phyloP scores from a whole-genome alignment of 164 flowering plant genomes.

The Vitis riparia region DNA sequence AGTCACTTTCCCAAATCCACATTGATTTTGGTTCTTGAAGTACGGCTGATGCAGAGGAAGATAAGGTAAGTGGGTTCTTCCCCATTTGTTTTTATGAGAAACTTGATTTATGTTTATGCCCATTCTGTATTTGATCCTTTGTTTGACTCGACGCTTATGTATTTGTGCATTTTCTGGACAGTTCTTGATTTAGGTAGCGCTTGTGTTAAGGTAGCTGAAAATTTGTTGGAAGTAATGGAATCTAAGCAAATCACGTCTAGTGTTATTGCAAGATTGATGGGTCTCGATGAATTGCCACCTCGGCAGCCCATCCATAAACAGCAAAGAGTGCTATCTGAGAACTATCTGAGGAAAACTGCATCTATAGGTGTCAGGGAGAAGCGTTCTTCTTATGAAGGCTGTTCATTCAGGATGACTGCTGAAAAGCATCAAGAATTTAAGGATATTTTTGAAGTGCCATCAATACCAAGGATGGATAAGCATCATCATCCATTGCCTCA shows the following conservation, averaged over 20 bases:
- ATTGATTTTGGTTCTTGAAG: conserved; percentile 22
- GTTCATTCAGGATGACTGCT: conserved; percentile 14
- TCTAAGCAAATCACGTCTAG: conserved; percentile 22
- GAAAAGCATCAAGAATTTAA: conserved; percentile 17
- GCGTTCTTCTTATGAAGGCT: conserved; percentile 6
- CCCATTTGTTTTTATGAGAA: background rate
- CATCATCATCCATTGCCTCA: background rate
- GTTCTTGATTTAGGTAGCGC: background rate
- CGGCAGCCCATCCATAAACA: conserved; percentile 18
- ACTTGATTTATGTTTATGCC: background rate
- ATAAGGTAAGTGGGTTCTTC: conserved; percentile 25
- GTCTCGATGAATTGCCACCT: conserved; percentile 34
- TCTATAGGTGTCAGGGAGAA: conserved; percentile 34
- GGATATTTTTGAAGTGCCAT: conserved; percentile 10
- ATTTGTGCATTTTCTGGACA: conserved; percentile 1
- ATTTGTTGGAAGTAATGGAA: conserved; percentile 22
- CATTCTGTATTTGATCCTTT: background rate
- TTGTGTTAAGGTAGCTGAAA: background rate
- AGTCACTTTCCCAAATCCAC: conserved; percentile 19
- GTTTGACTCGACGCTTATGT: conserved; percentile 6
- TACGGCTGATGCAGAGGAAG: conserved; percentile 16
- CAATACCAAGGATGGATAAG: background rate
- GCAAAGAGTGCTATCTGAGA: conserved; percentile 41
- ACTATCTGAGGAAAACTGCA: conserved; percentile 37
- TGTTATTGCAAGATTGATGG: conserved; percentile 56